These are phyloP conservation scores for Aegilops speltoides DNA, from an alignment of 176 grass and related monocot genomes.

Conservation along the genomic window DNA sequence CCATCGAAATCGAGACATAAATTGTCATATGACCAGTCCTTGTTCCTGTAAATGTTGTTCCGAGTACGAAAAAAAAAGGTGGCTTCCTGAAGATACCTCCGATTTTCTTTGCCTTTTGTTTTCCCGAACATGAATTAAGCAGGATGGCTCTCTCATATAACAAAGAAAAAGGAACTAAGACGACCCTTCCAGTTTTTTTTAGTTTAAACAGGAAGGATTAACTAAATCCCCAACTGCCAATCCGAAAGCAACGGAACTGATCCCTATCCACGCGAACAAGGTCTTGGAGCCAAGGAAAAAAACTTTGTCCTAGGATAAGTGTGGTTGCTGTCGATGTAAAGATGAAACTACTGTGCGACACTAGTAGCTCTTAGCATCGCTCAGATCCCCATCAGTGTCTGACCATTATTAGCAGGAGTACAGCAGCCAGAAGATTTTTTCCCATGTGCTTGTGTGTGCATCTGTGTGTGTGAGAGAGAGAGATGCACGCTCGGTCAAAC, in stretches of 20 bases:
- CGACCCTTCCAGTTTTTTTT: not conserved
- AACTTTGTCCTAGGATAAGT: not conserved
- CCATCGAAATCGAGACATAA: not conserved
- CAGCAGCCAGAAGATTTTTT: not conserved
- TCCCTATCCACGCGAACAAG: not conserved
- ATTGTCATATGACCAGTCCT: not conserved
- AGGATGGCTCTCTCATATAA: no score
- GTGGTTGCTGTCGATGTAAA: not conserved
- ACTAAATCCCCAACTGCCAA: not conserved
- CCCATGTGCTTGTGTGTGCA: not conserved
- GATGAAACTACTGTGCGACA: not conserved
- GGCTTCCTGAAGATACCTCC: no score
- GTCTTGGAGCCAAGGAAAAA: not conserved
- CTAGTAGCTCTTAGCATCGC: not conserved
- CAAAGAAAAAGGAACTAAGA: not conserved
- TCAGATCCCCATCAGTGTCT: slow-evolving; percentile 37
- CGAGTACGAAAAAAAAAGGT: no score
- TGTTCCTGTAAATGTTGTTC: no score
- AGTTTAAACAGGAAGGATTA: not conserved
- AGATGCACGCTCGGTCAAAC: slow-evolving; percentile 24
- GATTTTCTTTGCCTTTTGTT: no score
- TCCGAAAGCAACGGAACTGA: not conserved
- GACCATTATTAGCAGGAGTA: slow-evolving; percentile 26
- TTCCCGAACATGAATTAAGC: no score
- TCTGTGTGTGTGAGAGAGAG: no score